phyloP scores from a whole-genome alignment of 1,139 yeast species.

The Yamadazyma conglobata region DNA sequence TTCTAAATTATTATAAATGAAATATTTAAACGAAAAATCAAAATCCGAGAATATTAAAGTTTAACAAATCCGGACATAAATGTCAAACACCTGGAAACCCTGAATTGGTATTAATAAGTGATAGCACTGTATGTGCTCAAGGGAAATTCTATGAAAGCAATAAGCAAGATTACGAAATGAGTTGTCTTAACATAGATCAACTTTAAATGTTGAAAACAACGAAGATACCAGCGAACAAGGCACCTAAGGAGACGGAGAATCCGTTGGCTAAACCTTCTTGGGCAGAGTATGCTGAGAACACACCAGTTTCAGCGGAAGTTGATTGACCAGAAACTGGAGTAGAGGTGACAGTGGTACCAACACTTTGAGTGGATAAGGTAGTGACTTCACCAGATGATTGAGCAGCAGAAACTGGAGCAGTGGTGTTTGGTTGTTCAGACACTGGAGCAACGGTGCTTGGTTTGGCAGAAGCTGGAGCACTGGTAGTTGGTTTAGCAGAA shows the following conservation, averaged over 20 bases:
- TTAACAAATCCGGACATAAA: too few species aligned
- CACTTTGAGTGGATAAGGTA: conserved; percentile 3
- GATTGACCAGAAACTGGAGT: conserved; percentile 8
- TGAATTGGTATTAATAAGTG: too few species aligned
- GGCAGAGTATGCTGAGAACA: conserved; percentile 13
- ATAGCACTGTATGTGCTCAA: too few species aligned
- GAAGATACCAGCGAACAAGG: conserved; percentile 20
- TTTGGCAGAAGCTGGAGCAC: conserved; percentile 3
- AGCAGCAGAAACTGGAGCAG: conserved; percentile 3
- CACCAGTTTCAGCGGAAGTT: conserved; percentile 8
- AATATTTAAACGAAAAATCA: too few species aligned
- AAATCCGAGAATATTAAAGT: too few species aligned
- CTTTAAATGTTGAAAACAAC: conserved; percentile 14
- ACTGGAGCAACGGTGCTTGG: conserved; percentile 6
- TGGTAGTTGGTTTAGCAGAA: conserved; percentile 6
- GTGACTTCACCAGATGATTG: too few species aligned
- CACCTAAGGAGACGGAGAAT: conserved; percentile 18
- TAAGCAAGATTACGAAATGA: conserved; percentile 1
- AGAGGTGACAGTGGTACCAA: conserved; percentile 9
- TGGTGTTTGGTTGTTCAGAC: conserved; percentile 5
- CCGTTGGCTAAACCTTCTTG: conserved; percentile 18
- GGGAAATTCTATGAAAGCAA: too few species aligned
- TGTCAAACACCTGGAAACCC: too few species aligned
- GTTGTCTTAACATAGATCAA: conserved; percentile 6
- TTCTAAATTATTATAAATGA: too few species aligned